Percentiles rank a stretch among this genome's conserved stretches.
Conservation (phyloP, 2,329 filamentous ascomycete genomes). For the Penicillium sp. region DNA sequence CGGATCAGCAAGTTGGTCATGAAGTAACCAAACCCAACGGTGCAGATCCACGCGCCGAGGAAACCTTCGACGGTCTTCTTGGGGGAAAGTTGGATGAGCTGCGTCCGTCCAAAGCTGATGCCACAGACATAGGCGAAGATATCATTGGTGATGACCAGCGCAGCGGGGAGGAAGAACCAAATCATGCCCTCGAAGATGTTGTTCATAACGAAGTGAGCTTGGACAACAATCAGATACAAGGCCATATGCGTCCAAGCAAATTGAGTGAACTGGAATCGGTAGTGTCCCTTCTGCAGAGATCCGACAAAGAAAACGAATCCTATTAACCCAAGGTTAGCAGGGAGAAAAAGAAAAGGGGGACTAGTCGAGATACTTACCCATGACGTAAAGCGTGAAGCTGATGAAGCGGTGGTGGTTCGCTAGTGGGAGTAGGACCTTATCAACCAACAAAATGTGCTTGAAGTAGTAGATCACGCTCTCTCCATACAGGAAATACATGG, state of each 20-base stretch:
- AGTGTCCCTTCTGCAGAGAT: conserved; percentile 91
- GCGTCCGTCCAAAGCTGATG: conserved; percentile 93
- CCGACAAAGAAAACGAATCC: conserved; percentile 98
- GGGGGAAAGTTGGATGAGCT: conserved; percentile 94
- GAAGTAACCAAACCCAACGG: conserved; percentile 76
- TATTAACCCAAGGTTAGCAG: conserved; percentile 38
- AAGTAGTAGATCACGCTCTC: conserved; percentile 99
- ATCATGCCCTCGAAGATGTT: conserved; percentile 99
- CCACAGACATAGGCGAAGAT: conserved; percentile 98
- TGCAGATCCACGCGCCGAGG: conserved; percentile 93
- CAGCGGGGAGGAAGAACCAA: conserved; percentile 96
- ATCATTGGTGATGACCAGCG: conserved; percentile 96
- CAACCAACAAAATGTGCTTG: conserved; percentile 95
- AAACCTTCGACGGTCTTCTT: conserved; percentile 99
- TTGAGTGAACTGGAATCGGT: conserved; percentile 98
- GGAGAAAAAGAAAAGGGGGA: background rate
- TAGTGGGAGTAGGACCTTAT: conserved; percentile 86
- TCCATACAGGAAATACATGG: conserved; percentile 99
- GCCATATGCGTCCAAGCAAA: conserved; percentile 99
- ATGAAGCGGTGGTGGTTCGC: conserved; percentile 98
- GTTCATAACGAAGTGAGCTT: conserved; percentile 99
- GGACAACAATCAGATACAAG: conserved; percentile 93
- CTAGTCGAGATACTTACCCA: conserved; percentile 61
- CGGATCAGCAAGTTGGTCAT: conserved; percentile 82
- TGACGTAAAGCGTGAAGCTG: conserved; percentile 96